These are phyloP conservation scores for Xylaria palmicola DNA, from an alignment of 495 filamentous ascomycete species.

Conservation along the genomic window DNA sequence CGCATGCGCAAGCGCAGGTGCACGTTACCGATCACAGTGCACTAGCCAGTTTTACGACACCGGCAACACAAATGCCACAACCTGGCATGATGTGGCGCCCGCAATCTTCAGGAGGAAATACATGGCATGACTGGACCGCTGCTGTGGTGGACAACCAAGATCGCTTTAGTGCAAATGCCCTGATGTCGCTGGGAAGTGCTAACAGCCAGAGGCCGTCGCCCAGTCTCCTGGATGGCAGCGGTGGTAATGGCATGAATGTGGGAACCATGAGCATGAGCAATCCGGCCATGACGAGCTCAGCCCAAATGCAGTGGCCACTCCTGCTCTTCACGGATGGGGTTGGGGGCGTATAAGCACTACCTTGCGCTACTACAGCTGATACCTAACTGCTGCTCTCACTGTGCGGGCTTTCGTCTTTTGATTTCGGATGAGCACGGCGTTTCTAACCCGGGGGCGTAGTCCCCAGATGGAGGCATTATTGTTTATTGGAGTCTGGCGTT, in stretches of 20 bases:
- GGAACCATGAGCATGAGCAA: constrained; percentile 21
- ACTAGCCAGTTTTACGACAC: constrained; percentile 26
- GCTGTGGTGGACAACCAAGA: constrained; percentile 48
- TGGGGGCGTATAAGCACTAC: constrained; percentile 20
- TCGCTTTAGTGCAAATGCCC: constrained; percentile 42
- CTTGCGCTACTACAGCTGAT: not conserved
- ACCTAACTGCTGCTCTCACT: not conserved
- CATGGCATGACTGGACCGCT: constrained; percentile 50
- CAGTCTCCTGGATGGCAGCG: constrained; percentile 17
- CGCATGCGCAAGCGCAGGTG: constrained; percentile 26
- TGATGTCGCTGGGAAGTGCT: constrained; percentile 40
- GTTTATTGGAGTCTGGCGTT: no score
- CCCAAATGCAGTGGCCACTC: constrained; percentile 30
- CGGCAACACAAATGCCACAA: constrained; percentile 28
- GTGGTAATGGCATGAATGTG: constrained; percentile 19
- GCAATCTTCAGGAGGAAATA: constrained; percentile 35
- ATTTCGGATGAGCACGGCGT: constrained; percentile 12
- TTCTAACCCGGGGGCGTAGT: not conserved
- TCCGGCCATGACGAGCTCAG: constrained; percentile 21
- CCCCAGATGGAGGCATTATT: not conserved
- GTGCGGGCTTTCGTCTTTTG: not conserved
- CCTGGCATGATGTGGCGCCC: constrained; percentile 31
- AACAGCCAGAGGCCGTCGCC: constrained; percentile 19
- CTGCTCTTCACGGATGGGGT: constrained; percentile 31
- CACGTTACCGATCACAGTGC: constrained; percentile 28